Base-by-base conservation (phyloP, 2,329 filamentous ascomycete species). In the Fulvia fulva region DNA sequence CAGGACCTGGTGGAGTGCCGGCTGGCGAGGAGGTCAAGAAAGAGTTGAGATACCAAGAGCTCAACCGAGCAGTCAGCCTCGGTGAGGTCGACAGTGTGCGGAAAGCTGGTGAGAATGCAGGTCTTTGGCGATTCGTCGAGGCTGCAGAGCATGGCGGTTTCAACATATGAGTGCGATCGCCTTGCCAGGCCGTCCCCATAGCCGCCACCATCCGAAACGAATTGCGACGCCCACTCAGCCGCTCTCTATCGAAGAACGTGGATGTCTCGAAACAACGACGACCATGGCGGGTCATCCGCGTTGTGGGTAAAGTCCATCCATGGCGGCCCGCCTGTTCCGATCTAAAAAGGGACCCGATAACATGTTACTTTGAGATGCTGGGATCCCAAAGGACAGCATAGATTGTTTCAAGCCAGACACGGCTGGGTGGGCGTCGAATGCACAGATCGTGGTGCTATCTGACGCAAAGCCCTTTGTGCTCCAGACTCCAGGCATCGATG, bases 91-190 rank as follows among this genome's bases (percentile, higher is more conserved):
- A 81, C 0, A 78, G 76, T 4, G 87, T 93, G 1, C 80, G 83
- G 56, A 79, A 80, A 64, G 88, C 88, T 2, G 90, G 90, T 0
- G 80, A 85, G 65, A 78, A 83, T 37, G 88, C 86, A 46, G 89
- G 90, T 0, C 74, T 94, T 19, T 94, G 89, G 90, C 79, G 90
- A 21, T 90, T 94, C 70, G 86, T 87, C 58, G 89, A 94, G 60
- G 76, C 78, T 51, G 78, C 82, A 52, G 78, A 80, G 61, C 79
- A 85, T 65, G 79, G 79, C 45, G 80, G 80, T 14, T 86, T 84
- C 70, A 83, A 78, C 47, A 75, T 78, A 26, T 70, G 62, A 67
- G 26, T 32, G 28, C 30, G 32, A 32, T 32, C 28, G 12, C n/a
- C n/a, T n/a, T n/a, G n/a, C n/a, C n/a, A n/a, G n/a, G n/a, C n/a